A percentile compares a stretch with the other conserved stretches of the same genome.
Conservation (phyloP, 1,284 basidiomycete genomes). For the Bondarzewia mesenterica region DNA sequence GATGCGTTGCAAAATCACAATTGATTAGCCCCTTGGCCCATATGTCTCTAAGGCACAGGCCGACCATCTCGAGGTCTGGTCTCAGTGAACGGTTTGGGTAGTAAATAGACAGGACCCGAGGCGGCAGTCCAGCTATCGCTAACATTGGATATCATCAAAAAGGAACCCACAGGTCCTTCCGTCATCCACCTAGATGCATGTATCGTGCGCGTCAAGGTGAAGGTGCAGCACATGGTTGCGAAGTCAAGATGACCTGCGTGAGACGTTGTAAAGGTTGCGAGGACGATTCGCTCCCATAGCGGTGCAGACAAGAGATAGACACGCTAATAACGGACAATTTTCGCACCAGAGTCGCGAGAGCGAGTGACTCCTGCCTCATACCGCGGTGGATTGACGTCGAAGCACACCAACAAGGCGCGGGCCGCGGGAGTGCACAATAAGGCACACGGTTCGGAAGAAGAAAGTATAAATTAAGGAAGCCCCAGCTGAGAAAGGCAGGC, state of each 20-base stretch:
- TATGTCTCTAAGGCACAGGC: no score
- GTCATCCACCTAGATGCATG: conserved; percentile 2
- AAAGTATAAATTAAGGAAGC: not conserved
- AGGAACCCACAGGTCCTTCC: conserved; percentile 5
- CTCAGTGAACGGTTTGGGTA: no score
- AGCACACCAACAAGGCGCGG: not conserved
- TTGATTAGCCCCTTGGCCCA: no score
- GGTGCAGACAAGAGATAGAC: not conserved
- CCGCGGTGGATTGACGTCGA: conserved; percentile 4
- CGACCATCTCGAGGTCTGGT: no score
- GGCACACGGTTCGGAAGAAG: not conserved
- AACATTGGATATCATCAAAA: not conserved
- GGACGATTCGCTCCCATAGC: conserved; percentile 1
- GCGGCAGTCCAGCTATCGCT: no score
- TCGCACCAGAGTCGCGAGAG: not conserved
- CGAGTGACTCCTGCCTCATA: not conserved
- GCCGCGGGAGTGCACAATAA: not conserved
- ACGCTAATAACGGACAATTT: no score
- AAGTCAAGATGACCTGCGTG: conserved; percentile 9
- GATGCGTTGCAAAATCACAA: no score
- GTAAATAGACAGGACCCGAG: no score
- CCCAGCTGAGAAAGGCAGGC: conserved; percentile 2
- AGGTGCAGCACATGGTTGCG: conserved; percentile 15
- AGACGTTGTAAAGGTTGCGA: not conserved
- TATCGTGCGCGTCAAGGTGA: not conserved